Evolutionary conservation across 805 yeast species (phyloP), one percentile per base, ranked within the genome.

Genomic region (Starmerella ratchasimensis): DNA sequence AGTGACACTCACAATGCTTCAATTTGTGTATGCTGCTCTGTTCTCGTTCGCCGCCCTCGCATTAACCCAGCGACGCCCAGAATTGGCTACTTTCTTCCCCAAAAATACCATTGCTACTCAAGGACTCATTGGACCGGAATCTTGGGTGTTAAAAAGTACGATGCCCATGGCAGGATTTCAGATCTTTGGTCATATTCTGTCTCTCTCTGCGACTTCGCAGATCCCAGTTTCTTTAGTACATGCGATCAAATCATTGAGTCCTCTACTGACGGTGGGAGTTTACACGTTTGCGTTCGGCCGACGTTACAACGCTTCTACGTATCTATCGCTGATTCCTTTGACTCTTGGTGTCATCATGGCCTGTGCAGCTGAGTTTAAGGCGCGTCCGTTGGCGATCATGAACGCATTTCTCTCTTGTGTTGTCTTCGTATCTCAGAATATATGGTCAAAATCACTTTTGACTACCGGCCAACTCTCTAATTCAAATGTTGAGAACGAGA

Each of bases 191-290:
- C 97, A 88, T 58, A 74, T 86, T 44, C 72, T 93, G 11, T 73
- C 93, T 6, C 95, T 86, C 56, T 80, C 80, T 54, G 88, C 97
- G n/a, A 84, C 95, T 2, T 71, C 86, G 2, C 58, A 80, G 43
- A 81, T 90, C 36, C 95, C 95, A 0, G 95, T 90, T n/a, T 80
- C 95, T 4, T 62, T 86, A 46, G 96, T 90, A 16, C 96, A 88
- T 57, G 84, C 96, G 7, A 76, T 88, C 49, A 90, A 90, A 61
- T 90, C 95, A 2, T 63, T 88, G 27, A 77, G 93, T 23, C 98
- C 98, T 2, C 64, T 88, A 19, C 71, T 82, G 34, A 88, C 97
- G 0, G 96, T 90, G 10, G 57, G 73, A 22, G 80, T 81, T 30
- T 84, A 84, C 60, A 66, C 80, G 46, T 43, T 75, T 10, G 38